A percentile compares a stretch with the other conserved stretches of the same genome.
Evolutionary conservation across 2,329 filamentous ascomycete species (phyloP).

Genomic region (Trichoderma sp.): DNA sequence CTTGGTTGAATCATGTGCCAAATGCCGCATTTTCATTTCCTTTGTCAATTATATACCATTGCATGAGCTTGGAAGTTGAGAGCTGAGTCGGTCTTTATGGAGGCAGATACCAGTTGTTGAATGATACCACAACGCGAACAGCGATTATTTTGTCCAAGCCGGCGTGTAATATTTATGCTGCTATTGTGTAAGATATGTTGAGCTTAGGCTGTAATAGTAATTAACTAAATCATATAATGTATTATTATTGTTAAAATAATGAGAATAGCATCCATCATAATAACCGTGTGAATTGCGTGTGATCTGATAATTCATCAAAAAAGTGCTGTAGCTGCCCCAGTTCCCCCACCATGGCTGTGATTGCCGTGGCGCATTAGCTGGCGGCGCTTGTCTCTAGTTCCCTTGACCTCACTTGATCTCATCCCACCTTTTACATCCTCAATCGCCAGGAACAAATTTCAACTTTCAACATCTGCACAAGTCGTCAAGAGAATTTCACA

Average conservation of each 20-base stretch:
- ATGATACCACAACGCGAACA: slow-evolving; percentile 19
- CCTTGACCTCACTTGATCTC: not conserved
- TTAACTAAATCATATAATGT: not conserved
- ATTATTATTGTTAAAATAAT: not conserved
- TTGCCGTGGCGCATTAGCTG: not conserved
- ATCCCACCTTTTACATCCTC: not conserved
- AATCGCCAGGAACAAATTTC: not conserved
- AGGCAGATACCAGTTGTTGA: slow-evolving; percentile 17
- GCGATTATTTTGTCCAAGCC: slow-evolving; percentile 14
- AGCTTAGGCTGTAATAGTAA: not conserved
- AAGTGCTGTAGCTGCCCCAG: not conserved
- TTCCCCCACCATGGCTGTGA: not conserved
- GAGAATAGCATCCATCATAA: too few species aligned
- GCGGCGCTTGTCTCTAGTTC: not conserved
- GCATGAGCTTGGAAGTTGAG: not conserved
- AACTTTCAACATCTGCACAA: not conserved
- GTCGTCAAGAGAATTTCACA: not conserved
- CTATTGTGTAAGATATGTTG: not conserved
- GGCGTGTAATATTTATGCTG: not conserved
- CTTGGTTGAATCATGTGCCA: slow-evolving; percentile 1
- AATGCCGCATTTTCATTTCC: slow-evolving; percentile 15
- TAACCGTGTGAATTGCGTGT: not conserved
- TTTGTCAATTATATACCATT: slow-evolving; percentile 18
- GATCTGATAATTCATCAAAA: not conserved
- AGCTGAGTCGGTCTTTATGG: slow-evolving; percentile 17